Evolutionary conservation across 176 grass and related monocot genomes (phyloP), one percentile per base, ranked within the genome.

Genomic region (Saccharum officinarum): DNA sequence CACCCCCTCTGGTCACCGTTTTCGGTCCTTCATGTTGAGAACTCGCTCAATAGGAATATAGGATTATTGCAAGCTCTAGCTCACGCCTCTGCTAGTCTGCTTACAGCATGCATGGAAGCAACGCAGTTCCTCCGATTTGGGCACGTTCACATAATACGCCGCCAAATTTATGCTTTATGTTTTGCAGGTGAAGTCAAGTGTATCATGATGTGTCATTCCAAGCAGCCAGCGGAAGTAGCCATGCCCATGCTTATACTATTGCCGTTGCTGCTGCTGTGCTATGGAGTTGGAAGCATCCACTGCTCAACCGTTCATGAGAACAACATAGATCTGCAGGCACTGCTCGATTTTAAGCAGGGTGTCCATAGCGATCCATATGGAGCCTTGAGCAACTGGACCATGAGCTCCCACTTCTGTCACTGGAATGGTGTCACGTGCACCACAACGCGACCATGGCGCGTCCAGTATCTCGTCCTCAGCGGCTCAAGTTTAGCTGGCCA

Each of bases 391-490:
- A n/a, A n/a, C n/a, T n/a, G n/a, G n/a, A n/a, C n/a, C n/a, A n/a
- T n/a, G n/a, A n/a, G n/a, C n/a, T n/a, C n/a, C n/a, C n/a, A n/a
- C n/a, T 71, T 59, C 11, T 85, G 83, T 12, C 10, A 2, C 1
- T 85, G 83, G 75, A 44, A 11, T 0, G 64, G 49, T 44, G 65
- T 85, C 1, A 33, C 0, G 0, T 85, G 83, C n/a, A 85, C 7
- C 22, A 0, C 0, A 1, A 13, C 10, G 3, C 5, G 7, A 7
- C 55, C 26, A 6, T 63, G 0, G 11, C 69, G 70, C 6, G 81
- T 74, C 26, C 0, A 0, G 11, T 1, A 0, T 2, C 71, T 67
- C 0, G 1, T 1, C n/a, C 5, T 77, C 71, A 20, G 0, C 1
- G 5, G 39, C 2, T 0, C 2, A 44, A 26, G 9, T 0, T 45